Percentiles rank a stretch among this genome's conserved stretches.
phyloP scores from a whole-genome alignment of 1,139 yeast species.

The Yamadazyma songkhlaensis region DNA sequence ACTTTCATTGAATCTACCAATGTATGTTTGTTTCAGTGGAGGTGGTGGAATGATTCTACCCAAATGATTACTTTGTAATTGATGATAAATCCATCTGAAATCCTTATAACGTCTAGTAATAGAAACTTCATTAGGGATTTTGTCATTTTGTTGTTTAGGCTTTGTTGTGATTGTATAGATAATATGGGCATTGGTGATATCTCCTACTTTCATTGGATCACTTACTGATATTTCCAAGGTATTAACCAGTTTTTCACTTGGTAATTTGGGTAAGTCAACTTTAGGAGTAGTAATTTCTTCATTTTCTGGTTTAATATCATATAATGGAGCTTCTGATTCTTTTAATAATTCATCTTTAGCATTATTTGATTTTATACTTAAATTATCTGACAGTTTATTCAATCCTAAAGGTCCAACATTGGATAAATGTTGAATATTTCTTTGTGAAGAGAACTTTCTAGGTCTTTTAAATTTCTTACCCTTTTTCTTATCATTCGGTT shows the following conservation, averaged over 20 bases:
- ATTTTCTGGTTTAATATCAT: conserved; percentile 26
- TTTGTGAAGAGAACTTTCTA: conserved; percentile 31
- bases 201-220: conserved; percentile 92
- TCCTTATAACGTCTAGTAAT: conserved; percentile 82
- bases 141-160: conserved; percentile 30
- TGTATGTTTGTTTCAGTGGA: conserved; percentile 85
- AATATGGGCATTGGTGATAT: conserved; percentile 82
- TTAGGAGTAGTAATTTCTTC: conserved; percentile 6
- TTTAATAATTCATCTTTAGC: conserved; percentile 27
- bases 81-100: conserved; percentile 86
- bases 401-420: conserved; percentile 44
- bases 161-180: conserved; percentile 75
- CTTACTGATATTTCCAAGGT: conserved; percentile 69
- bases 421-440: conserved; percentile 29
- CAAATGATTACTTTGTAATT: conserved; percentile 80
- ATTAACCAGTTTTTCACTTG: conserved; percentile 2
- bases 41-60: conserved; percentile 96
- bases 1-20: conserved; percentile 84
- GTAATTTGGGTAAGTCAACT: conserved; percentile 4
- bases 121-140: conserved; percentile 26
- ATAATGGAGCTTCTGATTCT: conserved; percentile 52
- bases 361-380: conserved; percentile 14
- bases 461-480: conserved; percentile 41
- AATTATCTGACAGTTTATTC: conserved; percentile 14
- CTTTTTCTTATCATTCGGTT: conserved; percentile 12